These are phyloP conservation scores for Tulasnella sp. DNA, from an alignment of 768 basidiomycete genomes.

Conservation along the genomic window DNA sequence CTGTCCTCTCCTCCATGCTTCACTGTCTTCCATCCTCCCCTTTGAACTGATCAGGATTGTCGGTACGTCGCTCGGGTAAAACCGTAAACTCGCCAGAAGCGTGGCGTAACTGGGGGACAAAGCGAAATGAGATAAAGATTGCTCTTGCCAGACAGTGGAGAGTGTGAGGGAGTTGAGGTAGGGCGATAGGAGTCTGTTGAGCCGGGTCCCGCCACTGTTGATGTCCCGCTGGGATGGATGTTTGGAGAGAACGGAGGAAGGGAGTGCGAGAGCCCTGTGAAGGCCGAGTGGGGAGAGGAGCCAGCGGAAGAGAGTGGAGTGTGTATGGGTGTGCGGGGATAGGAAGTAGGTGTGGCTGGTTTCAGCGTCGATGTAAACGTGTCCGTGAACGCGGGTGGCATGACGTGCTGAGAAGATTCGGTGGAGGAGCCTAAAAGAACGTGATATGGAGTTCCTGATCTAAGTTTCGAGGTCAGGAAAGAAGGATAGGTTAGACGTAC, in stretches of 20 bases:
- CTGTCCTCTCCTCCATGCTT: neutral
- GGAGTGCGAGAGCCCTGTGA: neutral
- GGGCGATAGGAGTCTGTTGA: neutral
- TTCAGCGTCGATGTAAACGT: slow-evolving; percentile 10
- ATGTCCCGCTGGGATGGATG: neutral
- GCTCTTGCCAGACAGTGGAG: neutral
- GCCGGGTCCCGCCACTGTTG: neutral
- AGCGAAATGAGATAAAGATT: neutral
- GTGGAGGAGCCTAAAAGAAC: neutral
- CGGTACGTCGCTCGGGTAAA: slow-evolving; percentile 6
- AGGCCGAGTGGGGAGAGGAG: slow-evolving; percentile 5
- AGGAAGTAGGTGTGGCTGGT: neutral
- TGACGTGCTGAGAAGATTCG: neutral
- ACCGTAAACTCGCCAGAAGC: neutral
- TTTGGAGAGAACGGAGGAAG: neutral
- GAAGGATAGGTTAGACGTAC: neutral
- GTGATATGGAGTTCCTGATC: neutral
- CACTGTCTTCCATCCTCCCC: neutral
- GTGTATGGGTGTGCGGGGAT: neutral
- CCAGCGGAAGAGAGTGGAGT: neutral
- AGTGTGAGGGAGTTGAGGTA: neutral
- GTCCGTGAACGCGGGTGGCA: neutral
- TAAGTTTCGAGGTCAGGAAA: neutral
- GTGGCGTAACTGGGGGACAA: neutral
- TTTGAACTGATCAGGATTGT: neutral